Conservation (phyloP, 2,329 filamentous ascomycete species). For the Diaporthe sp. region DNA sequence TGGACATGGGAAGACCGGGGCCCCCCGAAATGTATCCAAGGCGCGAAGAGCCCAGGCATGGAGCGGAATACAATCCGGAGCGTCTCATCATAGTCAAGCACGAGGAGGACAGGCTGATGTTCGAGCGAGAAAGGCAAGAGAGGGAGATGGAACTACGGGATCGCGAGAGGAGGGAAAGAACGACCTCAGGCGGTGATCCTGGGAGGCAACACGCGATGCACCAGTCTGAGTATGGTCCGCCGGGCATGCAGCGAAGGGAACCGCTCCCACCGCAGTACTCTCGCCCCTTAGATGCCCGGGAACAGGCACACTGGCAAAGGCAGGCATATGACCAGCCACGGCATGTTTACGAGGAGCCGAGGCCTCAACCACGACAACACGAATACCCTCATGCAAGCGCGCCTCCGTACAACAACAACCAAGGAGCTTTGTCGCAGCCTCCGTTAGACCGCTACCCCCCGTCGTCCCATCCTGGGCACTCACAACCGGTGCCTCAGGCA, state of each 20-base stretch:
- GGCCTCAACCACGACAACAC: slow-evolving; percentile 57
- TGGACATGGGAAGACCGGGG: slow-evolving; percentile 60
- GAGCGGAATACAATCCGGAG: slow-evolving; percentile 66
- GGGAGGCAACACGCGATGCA: slow-evolving; percentile 59
- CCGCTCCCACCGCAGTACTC: slow-evolving; percentile 56
- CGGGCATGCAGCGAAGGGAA: slow-evolving; percentile 45
- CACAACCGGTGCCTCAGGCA: slow-evolving; percentile 49
- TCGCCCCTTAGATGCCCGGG: slow-evolving; percentile 56
- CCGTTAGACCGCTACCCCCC: slow-evolving; percentile 56
- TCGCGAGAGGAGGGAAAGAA: slow-evolving; percentile 53
- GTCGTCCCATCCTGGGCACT: slow-evolving; percentile 48
- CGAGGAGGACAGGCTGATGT: slow-evolving; percentile 66
- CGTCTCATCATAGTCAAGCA: slow-evolving; percentile 60
- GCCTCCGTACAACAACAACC: slow-evolving; percentile 54
- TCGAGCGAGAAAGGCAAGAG: slow-evolving; percentile 55
- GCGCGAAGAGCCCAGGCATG: slow-evolving; percentile 60
- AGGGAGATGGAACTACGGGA: slow-evolving; percentile 57
- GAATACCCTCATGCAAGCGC: slow-evolving; percentile 62
- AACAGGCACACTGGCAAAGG: slow-evolving; percentile 52
- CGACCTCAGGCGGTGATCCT: slow-evolving; percentile 63
- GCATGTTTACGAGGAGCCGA: slow-evolving; percentile 54
- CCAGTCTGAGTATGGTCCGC: slow-evolving; percentile 56
- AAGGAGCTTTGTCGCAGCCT: slow-evolving; percentile 51
- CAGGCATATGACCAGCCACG: slow-evolving; percentile 58
- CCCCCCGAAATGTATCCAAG: slow-evolving; percentile 60